These are phyloP conservation scores for Miscanthus lutarioriparius DNA, from an alignment of 176 grass and related monocot species.

Conservation along the genomic window DNA sequence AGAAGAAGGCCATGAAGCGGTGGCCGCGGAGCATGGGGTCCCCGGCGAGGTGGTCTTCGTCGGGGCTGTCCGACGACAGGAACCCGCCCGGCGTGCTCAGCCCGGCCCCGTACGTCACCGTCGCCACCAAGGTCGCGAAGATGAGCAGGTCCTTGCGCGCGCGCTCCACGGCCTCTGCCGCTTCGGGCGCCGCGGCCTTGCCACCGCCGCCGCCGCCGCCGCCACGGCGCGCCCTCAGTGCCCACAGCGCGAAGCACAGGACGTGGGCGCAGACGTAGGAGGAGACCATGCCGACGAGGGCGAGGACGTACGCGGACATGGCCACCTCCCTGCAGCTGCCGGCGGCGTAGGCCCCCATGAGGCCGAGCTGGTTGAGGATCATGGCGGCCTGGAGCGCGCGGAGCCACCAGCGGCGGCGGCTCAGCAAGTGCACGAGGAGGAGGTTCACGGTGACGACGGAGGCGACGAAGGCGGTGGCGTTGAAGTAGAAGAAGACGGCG, in stretches of 20 bases:
- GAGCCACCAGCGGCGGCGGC: slow-evolving; percentile 38
- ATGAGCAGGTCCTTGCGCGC: neutral
- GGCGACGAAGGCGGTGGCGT: slow-evolving; percentile 43
- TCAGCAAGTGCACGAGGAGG: slow-evolving; percentile 31
- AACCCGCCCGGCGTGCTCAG: slow-evolving; percentile 1
- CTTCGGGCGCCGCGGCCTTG: neutral
- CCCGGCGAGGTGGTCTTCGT: slow-evolving; percentile 16
- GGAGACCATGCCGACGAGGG: slow-evolving; percentile 28
- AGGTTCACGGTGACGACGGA: slow-evolving; percentile 52
- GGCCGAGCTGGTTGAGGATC: slow-evolving; percentile 43
- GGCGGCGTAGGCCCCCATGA: slow-evolving; percentile 44
- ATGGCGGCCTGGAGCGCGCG: slow-evolving; percentile 50
- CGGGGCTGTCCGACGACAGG: neutral
- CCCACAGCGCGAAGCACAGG: neutral
- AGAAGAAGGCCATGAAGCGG: slow-evolving; percentile 53
- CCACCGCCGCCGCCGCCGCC: neutral
- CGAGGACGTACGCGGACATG: slow-evolving; percentile 41
- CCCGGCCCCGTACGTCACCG: slow-evolving; percentile 34
- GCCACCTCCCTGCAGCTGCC: slow-evolving; percentile 40
- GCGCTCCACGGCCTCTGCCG: neutral
- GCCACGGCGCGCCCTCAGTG: neutral
- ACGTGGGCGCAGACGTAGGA: slow-evolving; percentile 40
- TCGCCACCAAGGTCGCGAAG: neutral
- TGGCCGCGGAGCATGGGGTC: slow-evolving; percentile 12
- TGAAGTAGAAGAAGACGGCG: slow-evolving; percentile 44